A percentile compares a stretch with the other conserved stretches of the same genome.
phyloP scores from a whole-genome alignment of 495 filamentous ascomycete genomes.

The Neurospora sp. region DNA sequence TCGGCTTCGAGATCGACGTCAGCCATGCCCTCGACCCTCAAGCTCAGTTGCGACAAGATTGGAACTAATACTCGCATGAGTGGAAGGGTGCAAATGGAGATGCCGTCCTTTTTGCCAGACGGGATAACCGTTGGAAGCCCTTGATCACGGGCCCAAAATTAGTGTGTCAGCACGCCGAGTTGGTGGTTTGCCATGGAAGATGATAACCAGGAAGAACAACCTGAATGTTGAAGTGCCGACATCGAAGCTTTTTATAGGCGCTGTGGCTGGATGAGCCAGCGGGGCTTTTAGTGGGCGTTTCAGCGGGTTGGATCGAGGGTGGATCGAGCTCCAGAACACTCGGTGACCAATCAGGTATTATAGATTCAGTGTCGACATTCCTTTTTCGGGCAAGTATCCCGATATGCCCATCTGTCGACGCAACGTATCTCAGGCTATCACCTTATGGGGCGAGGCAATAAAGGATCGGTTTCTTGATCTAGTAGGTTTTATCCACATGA shows the following conservation, averaged over 20 bases:
- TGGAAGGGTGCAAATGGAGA: background rate
- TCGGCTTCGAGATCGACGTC: background rate
- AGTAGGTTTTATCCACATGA: too few species aligned
- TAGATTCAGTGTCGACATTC: background rate
- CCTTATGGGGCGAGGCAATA: too few species aligned
- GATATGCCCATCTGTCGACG: background rate
- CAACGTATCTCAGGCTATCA: too few species aligned
- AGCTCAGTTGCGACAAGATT: background rate
- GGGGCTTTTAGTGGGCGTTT: background rate
- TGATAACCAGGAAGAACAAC: background rate
- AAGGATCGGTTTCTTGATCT: too few species aligned
- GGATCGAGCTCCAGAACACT: background rate
- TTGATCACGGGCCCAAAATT: background rate
- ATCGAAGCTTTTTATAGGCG: background rate
- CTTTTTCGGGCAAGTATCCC: background rate
- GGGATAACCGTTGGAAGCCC: background rate
- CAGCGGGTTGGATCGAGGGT: background rate
- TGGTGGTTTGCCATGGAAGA: background rate
- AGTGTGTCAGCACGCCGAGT: background rate
- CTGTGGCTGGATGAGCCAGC: background rate
- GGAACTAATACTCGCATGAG: background rate
- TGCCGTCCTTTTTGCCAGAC: background rate
- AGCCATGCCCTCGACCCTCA: background rate
- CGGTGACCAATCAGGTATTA: background rate
- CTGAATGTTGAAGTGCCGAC: background rate